phyloP scores from a whole-genome alignment of 2,329 filamentous ascomycete species.

The Fusarium mundagurra region DNA sequence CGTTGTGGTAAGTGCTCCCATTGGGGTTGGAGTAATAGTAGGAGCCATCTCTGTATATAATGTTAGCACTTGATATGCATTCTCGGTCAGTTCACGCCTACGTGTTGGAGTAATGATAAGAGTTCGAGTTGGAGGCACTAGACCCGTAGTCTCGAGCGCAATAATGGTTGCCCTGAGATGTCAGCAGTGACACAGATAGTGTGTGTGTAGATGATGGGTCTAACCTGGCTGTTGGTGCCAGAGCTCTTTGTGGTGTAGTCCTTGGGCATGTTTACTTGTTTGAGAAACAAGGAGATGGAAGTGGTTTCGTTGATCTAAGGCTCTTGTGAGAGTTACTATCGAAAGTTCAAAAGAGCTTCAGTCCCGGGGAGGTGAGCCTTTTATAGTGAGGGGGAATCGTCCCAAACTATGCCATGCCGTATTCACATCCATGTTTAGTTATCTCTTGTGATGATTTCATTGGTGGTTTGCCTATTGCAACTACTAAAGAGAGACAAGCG shows the following conservation, averaged over 20 bases:
- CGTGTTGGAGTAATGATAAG: constrained; percentile 75
- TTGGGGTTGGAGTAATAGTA: constrained; percentile 80
- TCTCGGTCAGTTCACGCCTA: constrained; percentile 44
- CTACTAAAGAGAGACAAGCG: not conserved
- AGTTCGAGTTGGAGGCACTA: constrained; percentile 64
- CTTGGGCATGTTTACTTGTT: constrained; percentile 26
- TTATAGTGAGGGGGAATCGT: not conserved
- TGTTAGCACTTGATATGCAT: not conserved
- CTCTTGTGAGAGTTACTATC: not conserved
- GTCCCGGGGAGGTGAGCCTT: not conserved
- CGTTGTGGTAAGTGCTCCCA: constrained; percentile 75
- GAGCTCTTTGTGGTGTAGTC: constrained; percentile 57
- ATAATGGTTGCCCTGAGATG: constrained; percentile 72
- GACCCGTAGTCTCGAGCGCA: constrained; percentile 72
- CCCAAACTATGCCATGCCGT: not conserved
- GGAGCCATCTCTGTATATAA: constrained; percentile 62
- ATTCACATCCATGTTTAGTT: not conserved
- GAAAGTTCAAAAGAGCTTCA: not conserved
- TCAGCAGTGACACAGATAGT: not conserved
- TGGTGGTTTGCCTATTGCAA: constrained; percentile 4
- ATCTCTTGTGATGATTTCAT: not conserved
- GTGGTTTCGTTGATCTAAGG: not conserved
- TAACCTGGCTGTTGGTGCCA: constrained; percentile 72
- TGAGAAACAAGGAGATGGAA: not conserved
- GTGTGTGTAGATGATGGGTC: not conserved